phyloP scores from a whole-genome alignment of 306 rosid genomes.

The Gillenia trifoliata region DNA sequence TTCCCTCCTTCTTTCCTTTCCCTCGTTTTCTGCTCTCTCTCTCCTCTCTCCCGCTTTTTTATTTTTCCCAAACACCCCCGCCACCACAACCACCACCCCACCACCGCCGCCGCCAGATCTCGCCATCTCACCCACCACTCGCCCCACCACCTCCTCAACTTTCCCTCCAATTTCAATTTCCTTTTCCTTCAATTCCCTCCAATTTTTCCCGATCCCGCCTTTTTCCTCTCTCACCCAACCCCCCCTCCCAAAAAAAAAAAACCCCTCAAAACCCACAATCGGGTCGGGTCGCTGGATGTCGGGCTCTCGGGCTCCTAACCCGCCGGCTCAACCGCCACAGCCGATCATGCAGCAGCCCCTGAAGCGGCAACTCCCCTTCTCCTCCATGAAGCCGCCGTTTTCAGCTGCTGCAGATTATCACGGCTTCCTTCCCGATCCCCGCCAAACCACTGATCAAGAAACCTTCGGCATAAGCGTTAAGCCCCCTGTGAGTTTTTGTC shows the following conservation, averaged over 20 bases:
- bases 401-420: conserved; percentile 73
- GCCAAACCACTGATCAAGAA: conserved; percentile 40
- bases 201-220: conserved; percentile 29
- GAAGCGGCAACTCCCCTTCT: conserved; percentile 69
- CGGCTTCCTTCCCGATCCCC: conserved; percentile 59
- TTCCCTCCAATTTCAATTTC: conserved; percentile 5
- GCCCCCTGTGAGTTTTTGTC: conserved; percentile 46
- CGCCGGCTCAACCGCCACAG: conserved; percentile 36
- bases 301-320: conserved; percentile 41
- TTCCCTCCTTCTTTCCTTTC: conserved; percentile 76
- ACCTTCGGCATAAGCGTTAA: conserved; percentile 58
- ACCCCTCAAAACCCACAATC: conserved; percentile 6
- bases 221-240: conserved; percentile 2
- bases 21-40: conserved; percentile 71
- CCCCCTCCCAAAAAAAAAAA: background rate
- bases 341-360: conserved; percentile 57
- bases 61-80: conserved; percentile 42
- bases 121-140: conserved; percentile 5
- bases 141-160: conserved; percentile 2
- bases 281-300: conserved; percentile 49
- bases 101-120: conserved; percentile 36
- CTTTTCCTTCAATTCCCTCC: conserved; percentile 19
- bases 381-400: conserved; percentile 73
- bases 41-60: conserved; percentile 67
- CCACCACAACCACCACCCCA: background rate